Evolutionary conservation across 2,329 filamentous ascomycete species (phyloP).

Genomic region (Elsinoe perseae): DNA sequence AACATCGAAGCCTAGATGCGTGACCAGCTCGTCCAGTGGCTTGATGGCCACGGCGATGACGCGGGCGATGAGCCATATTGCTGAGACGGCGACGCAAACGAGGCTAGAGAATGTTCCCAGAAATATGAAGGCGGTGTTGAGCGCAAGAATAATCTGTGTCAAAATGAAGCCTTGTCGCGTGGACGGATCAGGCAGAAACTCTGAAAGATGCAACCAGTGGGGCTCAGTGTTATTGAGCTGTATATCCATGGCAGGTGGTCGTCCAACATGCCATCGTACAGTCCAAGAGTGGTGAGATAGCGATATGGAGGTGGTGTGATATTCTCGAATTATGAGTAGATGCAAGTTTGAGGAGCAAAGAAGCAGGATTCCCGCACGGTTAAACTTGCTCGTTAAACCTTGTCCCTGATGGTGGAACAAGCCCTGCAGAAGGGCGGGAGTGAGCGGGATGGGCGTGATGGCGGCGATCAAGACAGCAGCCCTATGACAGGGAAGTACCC

Average conservation of each 20-base stretch:
- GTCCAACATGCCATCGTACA: slow-evolving; percentile 7
- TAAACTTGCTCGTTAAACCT: slow-evolving; percentile 11
- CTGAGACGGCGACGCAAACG: slow-evolving; percentile 30
- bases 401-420: neutral
- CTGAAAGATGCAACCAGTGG: slow-evolving; percentile 3
- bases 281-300: neutral
- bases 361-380: slow-evolving; percentile 11
- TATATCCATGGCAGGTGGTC: neutral
- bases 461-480: neutral
- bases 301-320: neutral
- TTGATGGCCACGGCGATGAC: slow-evolving; percentile 84
- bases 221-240: slow-evolving; percentile 7
- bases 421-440: neutral
- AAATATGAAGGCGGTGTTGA: slow-evolving; percentile 5
- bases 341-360: slow-evolving; percentile 8
- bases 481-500: neutral
- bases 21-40: slow-evolving; percentile 82
- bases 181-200: slow-evolving; percentile 9
- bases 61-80: slow-evolving; percentile 63
- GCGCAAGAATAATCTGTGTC: slow-evolving; percentile 10
- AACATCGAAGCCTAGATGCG: slow-evolving; percentile 87
- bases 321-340: neutral
- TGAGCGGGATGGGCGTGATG: slow-evolving; percentile 4
- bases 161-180: slow-evolving; percentile 11
- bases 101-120: slow-evolving; percentile 10